Evolutionary conservation across 148 eudicot species (phyloP), one percentile per base, ranked within the genome.

Genomic region (Vaccinium corymbosum): DNA sequence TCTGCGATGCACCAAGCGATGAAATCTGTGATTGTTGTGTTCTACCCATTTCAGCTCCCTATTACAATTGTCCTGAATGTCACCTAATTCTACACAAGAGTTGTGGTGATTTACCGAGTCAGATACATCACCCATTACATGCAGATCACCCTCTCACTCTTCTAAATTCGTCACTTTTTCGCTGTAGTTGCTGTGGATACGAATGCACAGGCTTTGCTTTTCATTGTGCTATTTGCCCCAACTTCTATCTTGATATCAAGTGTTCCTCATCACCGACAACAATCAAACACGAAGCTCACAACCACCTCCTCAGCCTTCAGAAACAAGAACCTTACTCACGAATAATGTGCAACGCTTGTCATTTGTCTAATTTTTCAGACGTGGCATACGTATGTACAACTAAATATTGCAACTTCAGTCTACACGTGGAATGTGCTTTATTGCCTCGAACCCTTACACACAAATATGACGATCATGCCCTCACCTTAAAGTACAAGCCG

Each of bases 71-170:
- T 46, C 12, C 53, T 12, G 19, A 16, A 0, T 79, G 81, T 22
- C 46, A 27, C 57, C 57, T 52, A 52, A 52, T 53, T 32, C 81
- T 79, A 22, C 81, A 79, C 22, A 53, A 79, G 81, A 25, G 66
- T 55, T 79, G 81, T 15, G 9, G 64, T 42, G 66, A 25, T 16
- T 79, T 79, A 29, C 81, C 68, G 3, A 4, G 35, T 27, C 17
- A 79, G 10, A 79, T 79, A 52, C 4, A 12, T 46, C 81, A 79
- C 19, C 66, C 81, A 27, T 20, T 14, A 0, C 66, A 79, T 64
- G 46, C 66, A 8, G 8, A 79, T 25, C 81, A 79, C 49, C 38
- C 25, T 19, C 10, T 79, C 13, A 29, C 6, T 38, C 66, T 78
- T 11, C 13, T 6, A 20, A 4, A 13, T 75, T 0, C 50, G 2